Evolutionary conservation across 1,139 yeast genomes (phyloP).

Genomic region (Taphrina pruni): DNA sequence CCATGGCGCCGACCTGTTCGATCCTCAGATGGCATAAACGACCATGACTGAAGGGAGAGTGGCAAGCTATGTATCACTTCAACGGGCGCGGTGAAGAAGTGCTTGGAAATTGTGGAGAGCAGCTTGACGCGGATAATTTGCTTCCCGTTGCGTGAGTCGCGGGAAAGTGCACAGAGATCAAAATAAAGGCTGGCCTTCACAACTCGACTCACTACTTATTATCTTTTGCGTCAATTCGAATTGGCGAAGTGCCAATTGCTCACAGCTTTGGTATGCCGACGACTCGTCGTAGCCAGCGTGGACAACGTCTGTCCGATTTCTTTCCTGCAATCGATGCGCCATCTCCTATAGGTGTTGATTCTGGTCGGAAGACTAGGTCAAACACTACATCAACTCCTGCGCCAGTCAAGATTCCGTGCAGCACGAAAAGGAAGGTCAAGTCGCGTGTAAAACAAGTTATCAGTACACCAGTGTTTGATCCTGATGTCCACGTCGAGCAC

Average conservation of each 20-base stretch:
- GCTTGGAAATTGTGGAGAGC: neutral
- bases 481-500: constrained; percentile 20
- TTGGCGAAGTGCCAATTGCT: too few relatives aligned
- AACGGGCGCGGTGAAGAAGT: too few relatives aligned
- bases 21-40: neutral
- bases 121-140: neutral
- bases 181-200: neutral
- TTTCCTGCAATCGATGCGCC: constrained; percentile 26
- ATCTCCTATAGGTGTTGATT: neutral
- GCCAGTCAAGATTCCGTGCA: neutral
- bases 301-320: constrained; percentile 21
- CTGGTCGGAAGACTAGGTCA: constrained; percentile 3
- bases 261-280: neutral
- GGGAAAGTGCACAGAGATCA: neutral
- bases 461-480: constrained; percentile 19
- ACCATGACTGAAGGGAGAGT: neutral
- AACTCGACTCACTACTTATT: too few relatives aligned
- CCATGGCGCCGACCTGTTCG: neutral
- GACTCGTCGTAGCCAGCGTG: neutral
- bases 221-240: neutral
- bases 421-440: neutral
- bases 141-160: too few relatives aligned
- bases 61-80: too few relatives aligned
- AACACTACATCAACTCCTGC: constrained; percentile 10
- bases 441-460: neutral